phyloP scores from a whole-genome alignment of 2,329 filamentous ascomycete species.

The Cladosporium sp. region DNA sequence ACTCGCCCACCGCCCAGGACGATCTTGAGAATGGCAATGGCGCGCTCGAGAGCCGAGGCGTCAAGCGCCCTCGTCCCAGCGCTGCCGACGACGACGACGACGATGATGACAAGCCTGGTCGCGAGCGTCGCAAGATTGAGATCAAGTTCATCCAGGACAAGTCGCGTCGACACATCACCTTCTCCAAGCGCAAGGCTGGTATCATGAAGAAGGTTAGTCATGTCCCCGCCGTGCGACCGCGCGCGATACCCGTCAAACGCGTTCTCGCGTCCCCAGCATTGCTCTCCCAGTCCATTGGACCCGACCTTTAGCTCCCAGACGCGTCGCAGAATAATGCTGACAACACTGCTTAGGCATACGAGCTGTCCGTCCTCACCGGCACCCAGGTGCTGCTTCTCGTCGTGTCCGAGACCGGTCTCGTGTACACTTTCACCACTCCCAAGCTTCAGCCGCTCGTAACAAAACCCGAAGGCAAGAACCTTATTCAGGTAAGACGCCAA shows the following conservation, averaged over 20 bases:
- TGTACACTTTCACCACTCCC: slow-evolving; percentile 97
- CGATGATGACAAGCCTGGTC: slow-evolving; percentile 94
- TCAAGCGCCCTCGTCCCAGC: slow-evolving; percentile 81
- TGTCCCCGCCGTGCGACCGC: slow-evolving; percentile 10
- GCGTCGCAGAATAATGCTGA: slow-evolving; percentile 13
- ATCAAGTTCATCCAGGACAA: slow-evolving; percentile 99
- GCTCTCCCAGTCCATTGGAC: neutral
- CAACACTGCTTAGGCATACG: slow-evolving; percentile 68
- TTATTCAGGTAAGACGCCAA: slow-evolving; percentile 72
- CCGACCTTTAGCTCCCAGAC: neutral
- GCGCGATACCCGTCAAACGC: slow-evolving; percentile 5
- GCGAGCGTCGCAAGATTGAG: slow-evolving; percentile 98
- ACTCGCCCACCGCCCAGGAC: slow-evolving; percentile 49
- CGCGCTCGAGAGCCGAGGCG: slow-evolving; percentile 63
- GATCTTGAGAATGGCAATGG: slow-evolving; percentile 66
- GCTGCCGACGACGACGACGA: slow-evolving; percentile 77
- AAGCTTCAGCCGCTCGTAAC: slow-evolving; percentile 98
- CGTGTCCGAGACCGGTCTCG: slow-evolving; percentile 92
- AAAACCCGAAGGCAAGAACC: slow-evolving; percentile 97
- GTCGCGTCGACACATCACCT: slow-evolving; percentile 98
- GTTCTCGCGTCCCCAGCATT: neutral
- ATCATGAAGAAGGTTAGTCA: slow-evolving; percentile 96
- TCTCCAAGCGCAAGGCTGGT: slow-evolving; percentile 98
- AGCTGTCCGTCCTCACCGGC: slow-evolving; percentile 92
- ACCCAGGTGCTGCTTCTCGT: slow-evolving; percentile 96